Evolutionary conservation across 2,329 filamentous ascomycete genomes (phyloP).

Genomic region (Colletotrichum acutatum): DNA sequence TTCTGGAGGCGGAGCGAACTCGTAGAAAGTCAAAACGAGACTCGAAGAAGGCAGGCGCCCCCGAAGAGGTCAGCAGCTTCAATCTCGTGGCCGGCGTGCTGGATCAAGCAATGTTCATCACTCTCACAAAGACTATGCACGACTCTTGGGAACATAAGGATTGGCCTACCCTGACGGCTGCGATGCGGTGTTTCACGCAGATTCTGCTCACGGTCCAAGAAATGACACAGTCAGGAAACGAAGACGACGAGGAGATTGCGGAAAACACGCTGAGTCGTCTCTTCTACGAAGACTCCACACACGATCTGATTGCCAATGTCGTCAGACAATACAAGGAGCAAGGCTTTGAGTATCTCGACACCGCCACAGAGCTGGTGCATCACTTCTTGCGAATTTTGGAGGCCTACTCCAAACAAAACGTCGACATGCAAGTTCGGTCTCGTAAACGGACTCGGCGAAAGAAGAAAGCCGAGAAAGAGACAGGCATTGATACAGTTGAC

Average conservation of each 20-base stretch:
- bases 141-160: constrained; percentile 82
- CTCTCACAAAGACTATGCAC: constrained; percentile 85
- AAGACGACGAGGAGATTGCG: constrained; percentile 97
- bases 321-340: constrained; percentile 91
- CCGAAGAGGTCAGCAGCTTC: constrained; percentile 77
- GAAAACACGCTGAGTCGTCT: constrained; percentile 96
- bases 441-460: constrained; percentile 78
- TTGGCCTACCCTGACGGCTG: constrained; percentile 87
- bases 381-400: constrained; percentile 94
- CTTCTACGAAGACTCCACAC: constrained; percentile 97
- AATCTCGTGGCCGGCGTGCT: constrained; percentile 89
- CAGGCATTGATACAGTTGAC: constrained; percentile 56
- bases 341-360: constrained; percentile 92
- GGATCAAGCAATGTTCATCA: constrained; percentile 94
- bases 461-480: constrained; percentile 68
- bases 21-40: constrained; percentile 71
- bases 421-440: constrained; percentile 91
- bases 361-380: constrained; percentile 89
- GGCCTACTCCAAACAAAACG: constrained; percentile 92
- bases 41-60: constrained; percentile 53
- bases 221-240: constrained; percentile 84
- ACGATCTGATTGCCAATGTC: constrained; percentile 86
- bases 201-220: constrained; percentile 92
- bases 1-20: constrained; percentile 84
- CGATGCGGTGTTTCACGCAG: constrained; percentile 95